These are phyloP conservation scores for Sphaerosporella brunnea DNA, from an alignment of 495 filamentous ascomycete genomes.

Conservation along the genomic window DNA sequence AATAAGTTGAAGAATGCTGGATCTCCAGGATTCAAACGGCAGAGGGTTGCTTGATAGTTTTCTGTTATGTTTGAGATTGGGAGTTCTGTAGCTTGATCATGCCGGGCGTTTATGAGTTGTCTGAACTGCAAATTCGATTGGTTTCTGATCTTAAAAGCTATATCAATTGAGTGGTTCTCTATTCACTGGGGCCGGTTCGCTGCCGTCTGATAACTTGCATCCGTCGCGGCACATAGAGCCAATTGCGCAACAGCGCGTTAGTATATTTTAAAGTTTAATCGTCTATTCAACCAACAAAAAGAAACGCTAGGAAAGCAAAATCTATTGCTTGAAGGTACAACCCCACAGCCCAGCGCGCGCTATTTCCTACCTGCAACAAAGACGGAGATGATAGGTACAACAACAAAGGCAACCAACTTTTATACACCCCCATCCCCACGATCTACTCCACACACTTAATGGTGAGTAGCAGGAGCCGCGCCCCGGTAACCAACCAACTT, in stretches of 20 bases:
- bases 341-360: not conserved
- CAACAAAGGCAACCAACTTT: not conserved
- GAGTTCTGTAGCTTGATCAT: not conserved
- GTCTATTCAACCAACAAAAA: no score
- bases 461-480: conserved; percentile 40
- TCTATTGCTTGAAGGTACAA: conserved; percentile 6
- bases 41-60: not conserved
- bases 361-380: not conserved
- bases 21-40: not conserved
- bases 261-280: no score
- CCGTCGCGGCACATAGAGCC: no score
- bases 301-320: conserved; percentile 1
- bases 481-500: conserved; percentile 89
- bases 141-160: no score
- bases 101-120: not conserved
- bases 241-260: no score
- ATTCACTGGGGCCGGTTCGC: no score
- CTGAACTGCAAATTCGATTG: no score
- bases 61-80: not conserved
- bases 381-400: not conserved
- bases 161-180: no score
- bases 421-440: conserved; percentile 1
- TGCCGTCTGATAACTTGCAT: no score
- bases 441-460: conserved; percentile 30
- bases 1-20: not conserved